These are phyloP conservation scores for Fusarium decemcellulare DNA, from an alignment of 2,329 filamentous ascomycete genomes.

Conservation along the genomic window DNA sequence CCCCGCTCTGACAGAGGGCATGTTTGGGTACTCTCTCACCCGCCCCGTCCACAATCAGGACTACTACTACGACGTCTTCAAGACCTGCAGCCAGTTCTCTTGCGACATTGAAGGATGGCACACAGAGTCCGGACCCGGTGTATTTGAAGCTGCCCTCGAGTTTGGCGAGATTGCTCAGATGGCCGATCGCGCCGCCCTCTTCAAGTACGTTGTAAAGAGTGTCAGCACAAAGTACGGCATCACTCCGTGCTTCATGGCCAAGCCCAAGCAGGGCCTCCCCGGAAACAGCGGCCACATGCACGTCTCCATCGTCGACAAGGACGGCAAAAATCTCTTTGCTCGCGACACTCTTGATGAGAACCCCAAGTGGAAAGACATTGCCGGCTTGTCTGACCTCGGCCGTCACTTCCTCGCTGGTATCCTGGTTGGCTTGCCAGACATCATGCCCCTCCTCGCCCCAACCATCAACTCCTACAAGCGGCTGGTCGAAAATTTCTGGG, in stretches of 20 bases:
- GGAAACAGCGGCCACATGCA: slow-evolving; percentile 98
- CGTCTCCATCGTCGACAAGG: slow-evolving; percentile 84
- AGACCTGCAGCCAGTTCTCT: slow-evolving; percentile 82
- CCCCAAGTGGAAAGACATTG: slow-evolving; percentile 81
- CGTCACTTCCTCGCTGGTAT: slow-evolving; percentile 94
- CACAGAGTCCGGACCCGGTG: slow-evolving; percentile 92
- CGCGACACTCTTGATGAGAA: slow-evolving; percentile 80
- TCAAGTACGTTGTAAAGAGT: slow-evolving; percentile 96
- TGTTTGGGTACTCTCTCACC: slow-evolving; percentile 95
- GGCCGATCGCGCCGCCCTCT: slow-evolving; percentile 92
- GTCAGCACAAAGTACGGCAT: slow-evolving; percentile 90
- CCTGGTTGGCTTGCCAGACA: slow-evolving; percentile 88
- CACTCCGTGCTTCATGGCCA: slow-evolving; percentile 99
- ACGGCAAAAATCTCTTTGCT: slow-evolving; percentile 88
- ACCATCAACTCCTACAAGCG: slow-evolving; percentile 99
- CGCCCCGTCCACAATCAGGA: slow-evolving; percentile 91
- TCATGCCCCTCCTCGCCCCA: slow-evolving; percentile 96
- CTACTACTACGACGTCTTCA: slow-evolving; percentile 91
- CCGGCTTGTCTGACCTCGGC: slow-evolving; percentile 87
- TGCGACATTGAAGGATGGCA: slow-evolving; percentile 96
- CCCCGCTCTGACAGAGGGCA: slow-evolving; percentile 88
- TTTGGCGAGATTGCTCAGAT: slow-evolving; percentile 90
- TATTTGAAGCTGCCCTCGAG: slow-evolving; percentile 95
- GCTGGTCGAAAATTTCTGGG: slow-evolving; percentile 99
- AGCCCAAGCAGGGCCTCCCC: slow-evolving; percentile 89